Base-by-base conservation (phyloP, 192 early-diverging fungal genomes). In the Backusella westeae region DNA sequence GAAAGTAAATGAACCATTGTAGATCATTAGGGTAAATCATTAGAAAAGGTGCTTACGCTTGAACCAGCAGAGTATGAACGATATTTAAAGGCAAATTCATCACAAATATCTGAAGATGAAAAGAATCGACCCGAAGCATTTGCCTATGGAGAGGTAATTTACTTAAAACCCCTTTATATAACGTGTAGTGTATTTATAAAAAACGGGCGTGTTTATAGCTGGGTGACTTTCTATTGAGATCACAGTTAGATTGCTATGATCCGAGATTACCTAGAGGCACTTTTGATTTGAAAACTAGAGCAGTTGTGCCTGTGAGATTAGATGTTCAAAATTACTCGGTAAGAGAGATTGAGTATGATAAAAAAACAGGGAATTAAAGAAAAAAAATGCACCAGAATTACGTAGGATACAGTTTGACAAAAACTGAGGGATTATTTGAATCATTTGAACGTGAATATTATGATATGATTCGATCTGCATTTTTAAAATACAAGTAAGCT, bases 241-340 rank as follows among this genome's bases (percentile, higher is more conserved):
- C 96, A 26, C 97, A 98, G 81, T 80, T 98, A 41, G 97, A 98
- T 83, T 96, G 95, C 73, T 81, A 89, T 46, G 89, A 97, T 77
- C 80, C 88, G 32, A 80, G 89, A 32, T 83, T 98, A 21, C 93
- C 94, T 17, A 88, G 89, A 23, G 87, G 87, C 32, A 93, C 93
- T 3, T 98, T 98, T 87, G 97, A 98, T 84, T 81, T 98, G 2
- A 98, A 98, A 75, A 96, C 95, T 1, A 89, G 97, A 19, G 96
- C 95, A 0, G 89, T 90, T 17, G 84, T 96, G 34, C 89, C 93
- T 0, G 85, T 97, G 36, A 90, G 97, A 36, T 89, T 97, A 86
- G 93, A 96, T 77, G 76, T 92, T 35, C 80, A 87, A 12, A 93
- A 95, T 78, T 94, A 94, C 81, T 79, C 88, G 67, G 87, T 89